These are phyloP conservation scores for Alternaria hordeiaustralica DNA, from an alignment of 2,329 filamentous ascomycete genomes.

Conservation along the genomic window DNA sequence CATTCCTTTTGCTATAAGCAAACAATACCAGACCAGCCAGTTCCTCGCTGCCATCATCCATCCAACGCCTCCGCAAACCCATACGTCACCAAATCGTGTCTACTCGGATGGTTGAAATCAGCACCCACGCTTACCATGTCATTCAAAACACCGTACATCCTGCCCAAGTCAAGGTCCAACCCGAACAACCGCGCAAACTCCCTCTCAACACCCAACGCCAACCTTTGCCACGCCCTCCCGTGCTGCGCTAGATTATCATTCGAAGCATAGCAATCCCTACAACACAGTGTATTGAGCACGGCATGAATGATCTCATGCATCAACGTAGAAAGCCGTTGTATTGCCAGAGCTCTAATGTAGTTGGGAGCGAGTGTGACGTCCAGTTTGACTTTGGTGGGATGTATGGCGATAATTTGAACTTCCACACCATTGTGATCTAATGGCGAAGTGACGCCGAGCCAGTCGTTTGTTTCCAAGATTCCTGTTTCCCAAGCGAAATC, in stretches of 20 bases:
- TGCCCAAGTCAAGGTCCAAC: not conserved
- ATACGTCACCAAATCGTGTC: not conserved
- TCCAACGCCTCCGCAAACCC: not conserved
- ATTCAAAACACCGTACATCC: not conserved
- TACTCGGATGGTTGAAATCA: not conserved
- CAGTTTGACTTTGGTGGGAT: not conserved
- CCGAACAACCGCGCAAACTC: not conserved
- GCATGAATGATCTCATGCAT: not conserved
- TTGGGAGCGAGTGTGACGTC: rapidly evolving
- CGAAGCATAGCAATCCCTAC: not conserved
- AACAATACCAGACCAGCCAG: too few species aligned
- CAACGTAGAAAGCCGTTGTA: not conserved
- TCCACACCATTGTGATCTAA: too few species aligned
- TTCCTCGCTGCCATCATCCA: too few species aligned
- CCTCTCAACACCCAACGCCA: not conserved
- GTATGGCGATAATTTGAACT: not conserved
- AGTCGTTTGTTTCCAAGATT: not conserved
- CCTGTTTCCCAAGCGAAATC: not conserved
- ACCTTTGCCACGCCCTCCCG: not conserved
- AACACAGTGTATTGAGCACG: not conserved
- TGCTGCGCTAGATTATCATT: rapidly evolving
- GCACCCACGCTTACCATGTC: not conserved
- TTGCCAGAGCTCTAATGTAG: not conserved
- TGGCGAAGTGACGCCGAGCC: not conserved
- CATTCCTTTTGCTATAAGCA: too few species aligned